Percentiles rank a stretch among this genome's conserved stretches.
phyloP scores from a whole-genome alignment of 306 rosid species.

The Arachis hypogaea region DNA sequence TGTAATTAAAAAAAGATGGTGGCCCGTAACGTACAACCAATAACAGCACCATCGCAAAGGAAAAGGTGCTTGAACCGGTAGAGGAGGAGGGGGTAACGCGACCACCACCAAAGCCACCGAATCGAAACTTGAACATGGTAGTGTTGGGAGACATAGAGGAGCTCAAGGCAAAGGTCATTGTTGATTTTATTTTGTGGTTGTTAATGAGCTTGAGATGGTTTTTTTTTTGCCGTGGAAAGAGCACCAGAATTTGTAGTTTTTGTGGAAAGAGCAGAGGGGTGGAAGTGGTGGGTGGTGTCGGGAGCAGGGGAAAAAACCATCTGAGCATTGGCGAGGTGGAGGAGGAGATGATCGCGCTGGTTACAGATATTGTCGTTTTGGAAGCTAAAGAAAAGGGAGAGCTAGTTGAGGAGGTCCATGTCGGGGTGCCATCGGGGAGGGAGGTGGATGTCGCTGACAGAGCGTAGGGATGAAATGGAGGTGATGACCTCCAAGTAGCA shows the following conservation, averaged over 20 bases:
- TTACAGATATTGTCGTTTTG: conserved; percentile 80
- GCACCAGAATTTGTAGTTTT: conserved; percentile 79
- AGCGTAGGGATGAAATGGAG: conserved; percentile 55
- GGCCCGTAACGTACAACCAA: too few species aligned
- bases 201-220: conserved; percentile 59
- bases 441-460: conserved; percentile 58
- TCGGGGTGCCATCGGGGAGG: conserved; percentile 74
- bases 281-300: conserved; percentile 67
- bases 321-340: conserved; percentile 90
- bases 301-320: conserved; percentile 83
- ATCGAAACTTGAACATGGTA: too few species aligned
- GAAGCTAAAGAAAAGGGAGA: conserved; percentile 77
- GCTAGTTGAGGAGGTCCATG: conserved; percentile 94
- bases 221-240: conserved; percentile 58
- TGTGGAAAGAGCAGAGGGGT: conserved; percentile 63
- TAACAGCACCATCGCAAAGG: too few species aligned
- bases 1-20: too few species aligned
- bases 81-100: too few species aligned
- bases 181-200: conserved; percentile 33
- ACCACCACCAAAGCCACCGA: too few species aligned
- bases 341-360: conserved; percentile 87
- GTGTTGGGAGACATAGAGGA: conserved; percentile 66
- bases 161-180: conserved; percentile 67
- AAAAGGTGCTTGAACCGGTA: too few species aligned
- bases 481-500: conserved; percentile 87